phyloP scores from a whole-genome alignment of 139 green algal species.

The Chlamydomonas asymmetrica region DNA sequence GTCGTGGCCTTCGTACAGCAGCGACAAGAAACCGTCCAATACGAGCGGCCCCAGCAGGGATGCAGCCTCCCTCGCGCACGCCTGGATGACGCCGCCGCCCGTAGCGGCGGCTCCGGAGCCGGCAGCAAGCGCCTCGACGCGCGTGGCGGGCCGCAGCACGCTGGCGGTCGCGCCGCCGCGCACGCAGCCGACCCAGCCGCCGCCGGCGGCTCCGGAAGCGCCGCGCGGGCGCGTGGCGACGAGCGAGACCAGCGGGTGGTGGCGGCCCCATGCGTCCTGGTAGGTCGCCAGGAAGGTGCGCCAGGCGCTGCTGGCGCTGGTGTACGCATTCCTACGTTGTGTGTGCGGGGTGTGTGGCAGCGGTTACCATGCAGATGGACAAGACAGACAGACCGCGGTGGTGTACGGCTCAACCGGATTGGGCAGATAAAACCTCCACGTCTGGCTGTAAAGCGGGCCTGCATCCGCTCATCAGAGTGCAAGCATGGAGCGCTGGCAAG shows the following conservation, averaged over 20 bases:
- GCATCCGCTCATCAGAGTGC: too few relatives aligned
- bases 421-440: too few relatives aligned
- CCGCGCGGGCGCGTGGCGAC: slow-evolving; percentile 4
- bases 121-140: slow-evolving; percentile 33
- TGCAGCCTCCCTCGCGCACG: slow-evolving; percentile 11
- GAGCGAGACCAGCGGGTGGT: slow-evolving; percentile 32
- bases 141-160: slow-evolving; percentile 28
- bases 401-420: too few relatives aligned
- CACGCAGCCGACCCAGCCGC: slow-evolving; percentile 27
- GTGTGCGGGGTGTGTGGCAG: too few relatives aligned
- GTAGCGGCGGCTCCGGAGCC: background rate
- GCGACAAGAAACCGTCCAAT: slow-evolving; percentile 31
- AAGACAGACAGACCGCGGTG: too few relatives aligned
- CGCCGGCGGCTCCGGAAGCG: background rate
- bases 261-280: slow-evolving; percentile 29
- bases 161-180: slow-evolving; percentile 36
- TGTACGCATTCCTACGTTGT: too few relatives aligned
- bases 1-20: slow-evolving; percentile 34
- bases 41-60: slow-evolving; percentile 34
- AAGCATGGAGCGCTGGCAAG: too few relatives aligned
- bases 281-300: slow-evolving; percentile 33
- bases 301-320: too few relatives aligned
- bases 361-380: too few relatives aligned
- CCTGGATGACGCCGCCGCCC: slow-evolving; percentile 15
- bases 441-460: too few relatives aligned